Evolutionary conservation across 202 grass and related monocot genomes (phyloP), one percentile per base, ranked within the genome.

Genomic region (Carex arenaria): DNA sequence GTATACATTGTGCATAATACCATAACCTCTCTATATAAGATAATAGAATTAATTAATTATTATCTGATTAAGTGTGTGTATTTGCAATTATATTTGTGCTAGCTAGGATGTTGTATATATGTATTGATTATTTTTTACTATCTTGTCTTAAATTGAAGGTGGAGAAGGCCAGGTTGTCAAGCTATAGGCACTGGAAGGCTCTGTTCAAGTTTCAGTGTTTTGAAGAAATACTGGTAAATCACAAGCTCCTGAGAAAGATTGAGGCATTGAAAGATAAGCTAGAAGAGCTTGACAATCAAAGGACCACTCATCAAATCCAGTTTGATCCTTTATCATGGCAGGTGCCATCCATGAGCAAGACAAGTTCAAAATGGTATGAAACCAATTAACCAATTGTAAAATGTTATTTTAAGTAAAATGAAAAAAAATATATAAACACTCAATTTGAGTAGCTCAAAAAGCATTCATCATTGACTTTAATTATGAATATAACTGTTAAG

Each of bases 191-290:
- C 17, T 68, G 65, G 65, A 68, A 68, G 65, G 65, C 65, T n/a
- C 19, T 68, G 65, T 34, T 68, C 2, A 68, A 9, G 32, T 68
- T 68, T 42, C 65, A 68, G 65, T 68, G 65, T 40, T 68, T 68
- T 68, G 65, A 38, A 68, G 14, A 68, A 17, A 40, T 68, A n/a
- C 65, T 68, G 65, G 65, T 68, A 68, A 68, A 68, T 42, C 65
- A 68, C 14, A 68, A 68, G 32, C 17, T 68, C 34, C 65, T 68
- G 5, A 68, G 15, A 68, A 68, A 40, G 65, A 38, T 68, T 42
- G 65, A 68, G 65, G 65, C 65, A 2, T 9, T 68, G 8, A 68
- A 68, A 42, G 32, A 40, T 68, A 68, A 68, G 32, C 65, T 68
- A 18, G 15, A 68, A 40, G 6, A 68, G 65, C 65, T 68, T 68